Conservation (phyloP, 116 monocot genomes). For the Papilionanthe hybrid region DNA sequence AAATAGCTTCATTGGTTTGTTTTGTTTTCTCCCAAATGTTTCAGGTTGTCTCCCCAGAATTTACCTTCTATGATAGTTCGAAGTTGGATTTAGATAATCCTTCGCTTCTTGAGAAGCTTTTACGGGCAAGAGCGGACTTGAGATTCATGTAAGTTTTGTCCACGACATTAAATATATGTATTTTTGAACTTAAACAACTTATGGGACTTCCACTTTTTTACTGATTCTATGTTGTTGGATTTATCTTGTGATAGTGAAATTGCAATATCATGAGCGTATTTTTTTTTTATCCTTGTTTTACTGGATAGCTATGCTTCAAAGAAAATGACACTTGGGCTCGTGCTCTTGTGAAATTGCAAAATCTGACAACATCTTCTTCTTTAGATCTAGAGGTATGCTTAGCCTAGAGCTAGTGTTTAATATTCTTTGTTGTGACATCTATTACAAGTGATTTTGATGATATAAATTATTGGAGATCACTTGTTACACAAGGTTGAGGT, state of each 20-base stretch:
- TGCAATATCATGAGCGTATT: neutral
- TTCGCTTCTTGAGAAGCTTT: constrained; percentile 72
- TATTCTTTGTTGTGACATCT: too few relatives aligned
- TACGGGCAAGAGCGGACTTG: constrained; percentile 87
- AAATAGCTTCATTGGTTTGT: neutral
- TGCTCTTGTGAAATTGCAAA: too few relatives aligned
- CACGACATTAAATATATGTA: neutral
- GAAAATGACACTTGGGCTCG: constrained; percentile 79
- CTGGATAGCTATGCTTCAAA: constrained; percentile 80
- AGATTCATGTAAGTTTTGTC: constrained; percentile 68
- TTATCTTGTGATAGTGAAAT: neutral
- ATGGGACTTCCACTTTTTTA: neutral
- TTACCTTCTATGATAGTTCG: constrained; percentile 86
- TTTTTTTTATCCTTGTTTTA: neutral
- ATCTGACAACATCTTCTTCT: too few relatives aligned
- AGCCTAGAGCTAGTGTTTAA: too few relatives aligned
- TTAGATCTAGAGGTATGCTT: too few relatives aligned
- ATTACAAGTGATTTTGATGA: too few relatives aligned
- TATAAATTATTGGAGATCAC: too few relatives aligned
- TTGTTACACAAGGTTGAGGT: too few relatives aligned
- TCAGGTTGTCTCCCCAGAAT: constrained; percentile 90
- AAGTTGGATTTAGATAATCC: constrained; percentile 69
- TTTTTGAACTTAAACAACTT: too few relatives aligned
- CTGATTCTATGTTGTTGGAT: neutral
- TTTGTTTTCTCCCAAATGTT: constrained; percentile 1